Conservation (phyloP, 768 basidiomycete species). For the Cystofilobasidium macerans region DNA sequence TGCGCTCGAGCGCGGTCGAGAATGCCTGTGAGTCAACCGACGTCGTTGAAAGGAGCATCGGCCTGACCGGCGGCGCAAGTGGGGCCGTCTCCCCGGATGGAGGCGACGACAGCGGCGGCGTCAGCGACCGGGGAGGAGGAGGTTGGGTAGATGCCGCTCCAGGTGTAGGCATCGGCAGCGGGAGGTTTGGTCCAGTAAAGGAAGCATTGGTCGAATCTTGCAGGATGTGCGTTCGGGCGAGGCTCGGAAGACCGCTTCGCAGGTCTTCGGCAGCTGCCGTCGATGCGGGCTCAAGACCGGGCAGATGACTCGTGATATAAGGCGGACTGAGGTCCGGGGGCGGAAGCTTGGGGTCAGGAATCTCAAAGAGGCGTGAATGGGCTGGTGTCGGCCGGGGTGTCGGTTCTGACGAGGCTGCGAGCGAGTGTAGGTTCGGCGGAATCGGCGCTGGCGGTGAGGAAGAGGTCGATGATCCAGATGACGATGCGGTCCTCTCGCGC, state of each 20-base stretch:
- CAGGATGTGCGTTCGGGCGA: not conserved
- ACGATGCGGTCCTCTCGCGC: not conserved
- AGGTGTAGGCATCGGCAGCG: not conserved
- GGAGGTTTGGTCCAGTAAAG: conserved; percentile 6
- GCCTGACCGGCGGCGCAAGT: not conserved
- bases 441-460: not conserved
- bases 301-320: not conserved
- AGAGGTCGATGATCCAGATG: not conserved
- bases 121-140: not conserved
- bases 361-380: not conserved
- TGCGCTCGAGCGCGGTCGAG: conserved; percentile 18
- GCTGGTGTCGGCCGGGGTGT: not conserved
- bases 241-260: not conserved
- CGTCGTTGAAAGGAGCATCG: not conserved
- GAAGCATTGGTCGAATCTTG: not conserved
- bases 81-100: no score
- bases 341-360: not conserved
- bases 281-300: not conserved
- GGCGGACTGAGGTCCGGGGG: not conserved
- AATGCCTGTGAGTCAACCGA: not conserved
- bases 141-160: no score
- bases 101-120: not conserved
- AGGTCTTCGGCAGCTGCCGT: not conserved
- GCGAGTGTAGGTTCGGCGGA: not conserved
- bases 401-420: not conserved